Evolutionary conservation across 305 asterid genomes (phyloP), one percentile per base, ranked within the genome.

Genomic region (Petunia hybrid): DNA sequence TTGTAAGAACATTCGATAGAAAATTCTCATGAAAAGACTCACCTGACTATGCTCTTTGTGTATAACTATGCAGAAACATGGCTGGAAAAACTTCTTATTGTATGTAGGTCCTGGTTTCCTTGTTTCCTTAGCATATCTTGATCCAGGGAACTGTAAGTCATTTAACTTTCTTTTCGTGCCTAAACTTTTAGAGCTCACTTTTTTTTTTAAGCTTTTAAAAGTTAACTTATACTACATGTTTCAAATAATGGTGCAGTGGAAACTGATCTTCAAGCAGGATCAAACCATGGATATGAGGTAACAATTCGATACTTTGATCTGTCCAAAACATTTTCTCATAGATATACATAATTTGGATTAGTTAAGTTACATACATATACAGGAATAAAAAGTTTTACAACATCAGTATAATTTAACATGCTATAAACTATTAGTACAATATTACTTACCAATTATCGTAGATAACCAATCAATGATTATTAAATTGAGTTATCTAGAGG

Each of bases 231-330:
- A 35, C 1, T 51, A 22, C 31, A 22, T 40, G 1, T 64, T 63
- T 16, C 16, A 14, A 5, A 67, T 41, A 48, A 35, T 76, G 57
- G 74, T 78, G 62, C 89, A 95, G 98, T 95, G 95, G 98, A 95
- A 82, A 95, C 99, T 78, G 99, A 94, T 86, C 83, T 95, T 82
- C 99, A 95, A 85, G 99, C 99, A 0, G 99, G 99, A 74, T 94
- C 99, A 76, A 90, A 84, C 89, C 95, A 94, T 80, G 89, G 98
- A 84, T 95, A 86, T 31, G 97, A 94, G 87, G 99, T 91, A 84
- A 91, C 40, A 35, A 42, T 48, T 2, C 48, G 3, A 73, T 12
- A 51, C 1, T 71, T 71, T 48, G 9, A 35, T 48, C 31, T 48
- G 13, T 1, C 8, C n/a, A 35, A 70, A 45, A 46, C 6, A 10